Conservation (phyloP, 202 grass and related monocot genomes). For the Panicum virgatum region DNA sequence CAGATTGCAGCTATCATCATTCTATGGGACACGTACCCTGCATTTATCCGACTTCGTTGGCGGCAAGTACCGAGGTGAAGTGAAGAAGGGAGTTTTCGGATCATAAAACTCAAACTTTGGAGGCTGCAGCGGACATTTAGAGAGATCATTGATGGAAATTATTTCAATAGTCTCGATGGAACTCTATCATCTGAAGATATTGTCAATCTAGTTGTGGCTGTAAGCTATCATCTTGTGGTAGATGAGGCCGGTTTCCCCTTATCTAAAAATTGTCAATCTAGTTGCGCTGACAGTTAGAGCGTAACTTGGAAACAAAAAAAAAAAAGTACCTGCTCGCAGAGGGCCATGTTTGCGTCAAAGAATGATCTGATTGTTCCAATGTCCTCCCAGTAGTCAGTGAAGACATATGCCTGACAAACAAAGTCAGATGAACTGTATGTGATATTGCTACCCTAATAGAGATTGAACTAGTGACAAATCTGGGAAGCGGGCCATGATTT, state of each 20-base stretch:
- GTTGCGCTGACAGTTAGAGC: neutral
- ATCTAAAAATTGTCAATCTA: neutral
- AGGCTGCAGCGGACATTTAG: slow-evolving; percentile 27
- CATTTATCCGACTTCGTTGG: slow-evolving; percentile 65
- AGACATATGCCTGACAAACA: slow-evolving; percentile 62
- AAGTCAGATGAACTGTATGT: neutral
- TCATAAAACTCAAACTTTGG: slow-evolving; percentile 80
- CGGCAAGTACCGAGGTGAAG: slow-evolving; percentile 71
- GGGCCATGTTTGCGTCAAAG: slow-evolving; percentile 79
- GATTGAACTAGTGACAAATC: neutral
- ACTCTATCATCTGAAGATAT: slow-evolving; percentile 4
- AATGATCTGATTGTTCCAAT: slow-evolving; percentile 87
- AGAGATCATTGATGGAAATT: neutral
- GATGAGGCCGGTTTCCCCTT: too few species aligned
- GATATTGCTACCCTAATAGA: neutral
- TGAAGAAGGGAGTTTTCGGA: slow-evolving; percentile 76
- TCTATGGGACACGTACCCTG: slow-evolving; percentile 38
- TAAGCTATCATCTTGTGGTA: too few species aligned
- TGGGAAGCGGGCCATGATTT: slow-evolving; percentile 52
- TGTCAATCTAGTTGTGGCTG: neutral
- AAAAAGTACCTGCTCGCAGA: slow-evolving; percentile 60
- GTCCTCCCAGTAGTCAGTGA: slow-evolving; percentile 82
- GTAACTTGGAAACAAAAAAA: neutral
- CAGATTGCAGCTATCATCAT: neutral
- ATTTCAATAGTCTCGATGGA: neutral